Evolutionary conservation across 176 grass and related monocot genomes (phyloP), one percentile per base, ranked within the genome.

Genomic region (Raddia distichophylla): DNA sequence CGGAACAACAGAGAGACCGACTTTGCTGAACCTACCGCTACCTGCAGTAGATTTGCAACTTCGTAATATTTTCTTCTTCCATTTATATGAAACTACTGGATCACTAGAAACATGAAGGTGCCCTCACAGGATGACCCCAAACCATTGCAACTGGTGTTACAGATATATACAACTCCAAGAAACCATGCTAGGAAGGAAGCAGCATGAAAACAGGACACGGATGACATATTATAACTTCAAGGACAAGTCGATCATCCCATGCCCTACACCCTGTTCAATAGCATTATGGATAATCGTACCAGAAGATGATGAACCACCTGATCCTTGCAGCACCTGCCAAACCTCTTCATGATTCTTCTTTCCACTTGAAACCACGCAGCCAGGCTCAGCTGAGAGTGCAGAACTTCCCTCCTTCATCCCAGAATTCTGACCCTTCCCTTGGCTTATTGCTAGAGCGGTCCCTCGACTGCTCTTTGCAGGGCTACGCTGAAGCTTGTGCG

Each of bases 391-490:
- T 72, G 48, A 57, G 58, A 14, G 35, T 35, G 5, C 74, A 78
- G 44, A 60, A 64, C 60, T 65, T 80, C 67, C 59, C 11, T 40
- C 64, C 58, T 71, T 48, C 40, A 50, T 55, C 32, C 40, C 77
- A 74, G 51, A 17, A 74, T 73, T 67, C 60, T 66, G 51, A 67
- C 51, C 60, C 15, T 32, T 67, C 60, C 84, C 20, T 73, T 52
- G 43, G 16, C 49, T 65, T 80, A 65, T 17, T 67, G 45, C 67
- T 60, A 27, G 56, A 44, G 66, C 9, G 51, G n/a, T 32, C 18
- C 52, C 46, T 42, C 45, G 16, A 56, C 49, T 82, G 66, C 83
- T 72, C 73, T 87, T 77, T 20, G 64, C 65, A 82, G 77, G 64
- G 19, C 22, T 82, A 35, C 33, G 33, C 49, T 78, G 57, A 19